Evolutionary conservation across 1,139 yeast genomes (phyloP), one percentile per base, ranked within the genome.

Genomic region (Suhomyces anneliseae): DNA sequence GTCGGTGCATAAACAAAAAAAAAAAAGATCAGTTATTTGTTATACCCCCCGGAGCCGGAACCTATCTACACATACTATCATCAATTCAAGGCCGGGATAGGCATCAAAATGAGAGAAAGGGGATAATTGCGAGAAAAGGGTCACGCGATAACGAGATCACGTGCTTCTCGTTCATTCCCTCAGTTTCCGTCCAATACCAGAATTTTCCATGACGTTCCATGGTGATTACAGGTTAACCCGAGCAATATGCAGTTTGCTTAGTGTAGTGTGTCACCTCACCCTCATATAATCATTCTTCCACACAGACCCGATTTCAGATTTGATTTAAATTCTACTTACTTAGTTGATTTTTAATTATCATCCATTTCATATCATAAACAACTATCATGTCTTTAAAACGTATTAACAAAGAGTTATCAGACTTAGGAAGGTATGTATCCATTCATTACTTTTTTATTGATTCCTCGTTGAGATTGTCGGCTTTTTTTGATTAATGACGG

Each of bases 331-430:
- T 11, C 15, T 39, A 39, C 42, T 39, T 35, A 32, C 38, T 36
- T 36, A 37, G 42, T 46, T 46, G 42, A 35, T 37, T 42, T 43
- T 36, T 19, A 14, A n/a, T 29, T 38, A 38, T 24, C 46, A 43
- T 35, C 32, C 40, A 43, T 33, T 31, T 33, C 47, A 39, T 34
- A 42, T 15, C 39, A 43, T 42, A 37, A 38, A 36, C 46, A 26
- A 43, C 37, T 38, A 53, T 46, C 64, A 89, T 89, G 96, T 90
- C 96, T 62, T 81, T 84, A 64, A 92, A 92, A 76, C 92, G 98
- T 82, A 90, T 92, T 66, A 89, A 89, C 76, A 92, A 92, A 76
- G 98, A 92, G 76, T 82, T 92, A 65, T 86, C 87, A 61, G 98
- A 92, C 73, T 81, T 92, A 66, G 97, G 96, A 69, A 85, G 89